Base-by-base conservation (phyloP, 176 grass and related monocot species). In the Raddia guianensis region DNA sequence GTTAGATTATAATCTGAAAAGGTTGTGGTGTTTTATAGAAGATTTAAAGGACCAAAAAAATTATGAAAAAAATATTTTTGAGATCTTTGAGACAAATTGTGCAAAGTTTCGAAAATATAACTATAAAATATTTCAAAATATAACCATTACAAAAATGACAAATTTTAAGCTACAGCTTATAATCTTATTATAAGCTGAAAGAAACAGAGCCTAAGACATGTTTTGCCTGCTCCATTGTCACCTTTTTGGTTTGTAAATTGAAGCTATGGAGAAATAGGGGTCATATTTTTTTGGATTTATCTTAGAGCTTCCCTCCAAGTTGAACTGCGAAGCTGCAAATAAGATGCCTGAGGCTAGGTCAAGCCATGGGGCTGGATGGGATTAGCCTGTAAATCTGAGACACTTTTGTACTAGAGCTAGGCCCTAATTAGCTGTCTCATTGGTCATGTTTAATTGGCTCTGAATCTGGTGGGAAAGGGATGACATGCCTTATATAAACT, bases 301-400 rank as follows among this genome's bases (percentile, higher is more conserved):
- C 54, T 50, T 48, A 27, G 59, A 47, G 9, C 75, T 47, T 4
- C 53, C 76, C n/a, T 68, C 16, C 66, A 14, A 14, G 11, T 46
- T 9, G 43, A 14, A 14, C 16, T 46, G 58, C 2, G 75, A 40
- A n/a, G 7, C 72, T 84, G 15, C 44, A 69, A 35, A 84, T 75
- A 60, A 5, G 37, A 54, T 61, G 56, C 56, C 56, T 47, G 4
- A 40, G 12, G 34, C 61, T 52, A 53, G 9, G 47, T 3, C 61
- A 78, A 66, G 9, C 56, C 18, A 10, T 8, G n/a, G 49, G 5
- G 2, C 1, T 2, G 44, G 51, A 43, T 55, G 2, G 14, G 18
- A 13, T n/a, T 63, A 63, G 5, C 33, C 9, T 21, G 3, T 15
- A 70, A 32, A 59, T 10, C 35, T 32, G 61, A 50, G 9, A 69